A percentile compares a stretch with the other conserved stretches of the same genome.
Conservation (phyloP, 108 stramenopile genomes). For the Cylindrotheca closterium region DNA sequence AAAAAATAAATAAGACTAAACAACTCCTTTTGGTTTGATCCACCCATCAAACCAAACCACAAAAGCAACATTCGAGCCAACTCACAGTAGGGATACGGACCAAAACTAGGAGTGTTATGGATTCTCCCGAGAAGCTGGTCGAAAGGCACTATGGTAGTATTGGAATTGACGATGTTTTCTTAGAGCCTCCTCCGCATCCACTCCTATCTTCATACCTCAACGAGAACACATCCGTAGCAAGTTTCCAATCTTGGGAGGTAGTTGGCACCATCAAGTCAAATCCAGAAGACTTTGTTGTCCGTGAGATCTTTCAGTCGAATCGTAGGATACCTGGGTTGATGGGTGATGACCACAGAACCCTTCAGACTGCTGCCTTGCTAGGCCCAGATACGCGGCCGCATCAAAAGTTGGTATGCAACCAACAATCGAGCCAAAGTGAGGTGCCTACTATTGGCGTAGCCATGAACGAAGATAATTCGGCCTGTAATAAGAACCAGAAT, state of each 20-base stretch:
- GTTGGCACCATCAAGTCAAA: conserved; percentile 57
- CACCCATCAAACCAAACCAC: too few relatives aligned
- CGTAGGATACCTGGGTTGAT: conserved; percentile 13
- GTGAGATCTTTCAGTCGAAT: conserved; percentile 54
- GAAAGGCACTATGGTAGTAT: conserved; percentile 49
- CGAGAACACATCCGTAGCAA: not conserved
- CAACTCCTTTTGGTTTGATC: too few relatives aligned
- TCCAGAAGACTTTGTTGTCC: conserved; percentile 81
- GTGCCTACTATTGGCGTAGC: not conserved
- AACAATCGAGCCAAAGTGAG: not conserved
- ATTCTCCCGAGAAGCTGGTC: too few relatives aligned
- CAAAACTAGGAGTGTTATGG: too few relatives aligned
- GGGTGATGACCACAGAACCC: not conserved
- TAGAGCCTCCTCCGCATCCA: conserved; percentile 40
- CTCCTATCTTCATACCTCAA: conserved; percentile 30
- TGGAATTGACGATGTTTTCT: conserved; percentile 73
- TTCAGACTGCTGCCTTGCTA: conserved; percentile 10
- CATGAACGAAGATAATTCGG: not conserved
- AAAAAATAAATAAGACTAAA: too few relatives aligned
- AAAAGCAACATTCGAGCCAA: too few relatives aligned
- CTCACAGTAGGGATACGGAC: too few relatives aligned
- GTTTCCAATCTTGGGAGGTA: conserved; percentile 65
- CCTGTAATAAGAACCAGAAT: not conserved
- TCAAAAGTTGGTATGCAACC: not conserved
- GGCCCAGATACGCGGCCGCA: not conserved